Evolutionary conservation across 2,329 filamentous ascomycete species (phyloP), one percentile per base, ranked within the genome.

Genomic region (Trichoderma polysporum): DNA sequence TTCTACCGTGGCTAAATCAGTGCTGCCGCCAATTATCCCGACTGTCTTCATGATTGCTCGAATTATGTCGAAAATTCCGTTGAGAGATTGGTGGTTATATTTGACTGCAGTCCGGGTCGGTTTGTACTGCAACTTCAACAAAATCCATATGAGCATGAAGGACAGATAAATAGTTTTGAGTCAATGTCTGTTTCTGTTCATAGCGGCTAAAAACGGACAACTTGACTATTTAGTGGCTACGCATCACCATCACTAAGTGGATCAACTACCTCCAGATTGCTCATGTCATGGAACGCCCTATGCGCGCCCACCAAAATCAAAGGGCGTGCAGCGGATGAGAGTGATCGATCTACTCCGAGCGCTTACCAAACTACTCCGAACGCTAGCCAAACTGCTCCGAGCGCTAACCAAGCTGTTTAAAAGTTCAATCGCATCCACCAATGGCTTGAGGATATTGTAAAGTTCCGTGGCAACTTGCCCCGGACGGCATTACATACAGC

Each of bases 21-120:
- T 70, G 69, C 69, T 70, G 53, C 69, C 69, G n/a, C 68, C 69
- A 17, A 70, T 70, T 27, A 70, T 70, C 6, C 69, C 69, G 10
- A 70, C 31, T 15, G 69, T 69, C 52, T 70, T 70, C 68, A 69
- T 69, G 10, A n/a, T 19, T 52, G 33, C 33, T 62, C 33, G 6
- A 12, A 22, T 49, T 9, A 17, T 60, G 9, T n/a, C 10, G 7
- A 17, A n/a, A n/a, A n/a, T 25, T n/a, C 15, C 17, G 4, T 22
- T 22, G 3, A 35, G n/a, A 12, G 37, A 1, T 29, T 19, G 7
- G 17, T 19, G 22, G 19, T 33, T 52, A 15, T 22, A 8, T 19
- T 27, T 29, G 5, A 39, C 4, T 13, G 9, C 0, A 35, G 12
- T 25, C 27, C 15, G 10, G 10, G 13, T 17, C 2, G 31, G 13